Conservation (phyloP, 75 land plant species). For the Isoetes taiwanensis region DNA sequence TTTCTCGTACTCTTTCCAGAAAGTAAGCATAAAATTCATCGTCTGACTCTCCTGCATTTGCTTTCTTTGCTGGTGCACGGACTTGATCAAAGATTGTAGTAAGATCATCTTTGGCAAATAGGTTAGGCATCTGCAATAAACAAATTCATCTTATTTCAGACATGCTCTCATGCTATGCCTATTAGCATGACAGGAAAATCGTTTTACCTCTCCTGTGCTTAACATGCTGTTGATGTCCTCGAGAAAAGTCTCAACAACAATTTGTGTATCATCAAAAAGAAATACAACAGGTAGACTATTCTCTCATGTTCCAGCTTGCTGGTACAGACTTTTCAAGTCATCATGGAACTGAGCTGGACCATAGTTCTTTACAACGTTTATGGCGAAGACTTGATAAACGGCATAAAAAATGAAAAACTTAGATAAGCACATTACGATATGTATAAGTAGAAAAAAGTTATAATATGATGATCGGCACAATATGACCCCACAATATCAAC, state of each 20-base stretch:
- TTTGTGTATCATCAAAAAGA: slow-evolving; percentile 28
- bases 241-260: slow-evolving; percentile 25
- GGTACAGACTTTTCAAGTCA: slow-evolving; percentile 18
- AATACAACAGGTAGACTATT: slow-evolving; percentile 19
- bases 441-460: no score
- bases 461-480: no score
- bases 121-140: slow-evolving; percentile 18
- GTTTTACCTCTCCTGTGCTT: slow-evolving; percentile 25
- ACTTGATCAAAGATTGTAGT: slow-evolving; percentile 12
- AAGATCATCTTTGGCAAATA: slow-evolving; percentile 22
- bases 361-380: slow-evolving; percentile 14
- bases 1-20: slow-evolving; percentile 15
- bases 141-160: background rate
- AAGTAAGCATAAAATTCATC: slow-evolving; percentile 21
- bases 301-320: slow-evolving; percentile 21
- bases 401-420: background rate
- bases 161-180: background rate
- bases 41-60: slow-evolving; percentile 19
- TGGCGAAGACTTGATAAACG: slow-evolving; percentile 13
- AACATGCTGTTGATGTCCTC: slow-evolving; percentile 26
- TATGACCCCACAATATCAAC: no score
- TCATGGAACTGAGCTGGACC: slow-evolving; percentile 22
- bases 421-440: no score
- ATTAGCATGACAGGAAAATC: background rate
- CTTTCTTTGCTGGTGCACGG: slow-evolving; percentile 19